These are phyloP conservation scores for Coffea eugenioides DNA, from an alignment of 257 asterid genomes.

Conservation along the genomic window DNA sequence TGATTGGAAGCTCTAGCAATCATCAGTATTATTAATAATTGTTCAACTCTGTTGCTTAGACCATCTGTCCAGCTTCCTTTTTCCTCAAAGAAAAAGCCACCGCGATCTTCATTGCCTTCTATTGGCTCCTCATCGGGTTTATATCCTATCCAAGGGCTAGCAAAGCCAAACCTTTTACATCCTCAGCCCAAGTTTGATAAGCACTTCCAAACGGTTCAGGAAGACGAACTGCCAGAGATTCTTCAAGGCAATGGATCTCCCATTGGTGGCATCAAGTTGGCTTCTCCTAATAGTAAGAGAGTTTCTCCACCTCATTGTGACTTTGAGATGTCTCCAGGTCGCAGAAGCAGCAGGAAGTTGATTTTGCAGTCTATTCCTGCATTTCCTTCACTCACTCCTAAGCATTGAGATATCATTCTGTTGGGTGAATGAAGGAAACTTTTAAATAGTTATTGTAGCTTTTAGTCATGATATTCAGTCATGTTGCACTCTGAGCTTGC, in stretches of 20 bases:
- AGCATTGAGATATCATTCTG: constrained; percentile 35
- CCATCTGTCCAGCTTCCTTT: constrained; percentile 45
- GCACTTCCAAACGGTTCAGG: constrained; percentile 46
- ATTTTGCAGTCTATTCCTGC: constrained; percentile 71
- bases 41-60: constrained; percentile 36
- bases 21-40: background rate
- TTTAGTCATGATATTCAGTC: constrained; percentile 10
- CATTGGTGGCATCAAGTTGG: constrained; percentile 42
- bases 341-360: constrained; percentile 71
- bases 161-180: constrained; percentile 42
- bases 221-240: constrained; percentile 72
- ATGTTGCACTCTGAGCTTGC: constrained; percentile 1
- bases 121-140: constrained; percentile 48
- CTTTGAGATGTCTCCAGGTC: constrained; percentile 35
- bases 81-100: constrained; percentile 62
- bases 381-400: constrained; percentile 65
- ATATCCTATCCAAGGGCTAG: constrained; percentile 34
- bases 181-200: constrained; percentile 59
- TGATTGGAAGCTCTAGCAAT: background rate
- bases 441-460: constrained; percentile 12
- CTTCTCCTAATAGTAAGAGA: constrained; percentile 82
- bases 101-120: constrained; percentile 48
- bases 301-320: constrained; percentile 64
- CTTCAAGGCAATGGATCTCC: constrained; percentile 63
- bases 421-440: background rate